These are phyloP conservation scores for Pseudopyricularia javanii DNA, from an alignment of 2,329 filamentous ascomycete species.

Conservation along the genomic window DNA sequence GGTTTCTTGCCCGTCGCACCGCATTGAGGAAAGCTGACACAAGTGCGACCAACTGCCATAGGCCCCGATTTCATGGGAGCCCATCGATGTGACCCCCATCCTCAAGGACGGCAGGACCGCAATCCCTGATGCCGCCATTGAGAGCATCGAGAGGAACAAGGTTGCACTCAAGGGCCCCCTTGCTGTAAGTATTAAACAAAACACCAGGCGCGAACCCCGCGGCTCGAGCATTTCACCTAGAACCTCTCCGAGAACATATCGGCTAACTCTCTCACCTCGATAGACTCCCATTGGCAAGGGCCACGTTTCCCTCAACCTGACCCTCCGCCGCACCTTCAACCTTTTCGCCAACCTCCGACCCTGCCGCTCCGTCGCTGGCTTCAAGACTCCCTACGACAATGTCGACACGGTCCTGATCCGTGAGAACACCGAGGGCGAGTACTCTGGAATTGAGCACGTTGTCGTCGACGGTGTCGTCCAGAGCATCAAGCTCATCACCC, in stretches of 20 bases:
- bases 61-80: slow-evolving; percentile 93
- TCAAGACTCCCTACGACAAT: slow-evolving; percentile 96
- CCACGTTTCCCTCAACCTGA: slow-evolving; percentile 97
- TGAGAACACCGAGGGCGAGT: slow-evolving; percentile 99
- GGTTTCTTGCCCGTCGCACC: slow-evolving; percentile 3
- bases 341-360: slow-evolving; percentile 98
- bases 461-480: slow-evolving; percentile 90
- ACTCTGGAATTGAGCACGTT: slow-evolving; percentile 97
- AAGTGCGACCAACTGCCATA: slow-evolving; percentile 22
- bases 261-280: slow-evolving; percentile 1
- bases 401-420: slow-evolving; percentile 99
- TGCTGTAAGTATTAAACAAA: slow-evolving; percentile 50
- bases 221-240: background rate
- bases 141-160: slow-evolving; percentile 89
- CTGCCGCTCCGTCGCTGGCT: slow-evolving; percentile 91
- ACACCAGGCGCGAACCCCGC: background rate
- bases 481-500: slow-evolving; percentile 99
- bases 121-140: slow-evolving; percentile 85
- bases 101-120: slow-evolving; percentile 91
- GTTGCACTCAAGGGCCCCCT: slow-evolving; percentile 97
- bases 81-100: slow-evolving; percentile 87
- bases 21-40: slow-evolving; percentile 15
- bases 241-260: background rate
- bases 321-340: slow-evolving; percentile 97
- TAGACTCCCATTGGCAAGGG: slow-evolving; percentile 95